phyloP scores from a whole-genome alignment of 208 protist species.

The Zelonia costaricensis region DNA sequence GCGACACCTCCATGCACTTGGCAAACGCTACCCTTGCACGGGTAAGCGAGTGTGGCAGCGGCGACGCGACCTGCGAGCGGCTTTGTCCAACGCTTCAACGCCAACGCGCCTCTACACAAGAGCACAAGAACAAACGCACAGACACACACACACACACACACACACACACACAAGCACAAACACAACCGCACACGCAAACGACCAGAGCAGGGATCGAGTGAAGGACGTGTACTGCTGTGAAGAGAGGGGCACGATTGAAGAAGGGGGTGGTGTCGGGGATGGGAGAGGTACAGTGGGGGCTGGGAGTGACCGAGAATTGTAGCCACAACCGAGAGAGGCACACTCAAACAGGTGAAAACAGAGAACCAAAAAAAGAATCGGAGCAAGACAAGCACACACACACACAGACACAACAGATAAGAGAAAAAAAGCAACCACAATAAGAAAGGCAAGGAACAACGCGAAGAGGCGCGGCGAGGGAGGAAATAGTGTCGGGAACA shows the following conservation, averaged over 20 bases:
- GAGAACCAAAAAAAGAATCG: neutral
- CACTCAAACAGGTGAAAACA: too few species aligned
- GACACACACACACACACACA: constrained; percentile 1
- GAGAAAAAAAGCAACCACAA: neutral
- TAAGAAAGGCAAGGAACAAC: too few species aligned
- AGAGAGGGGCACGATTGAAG: neutral
- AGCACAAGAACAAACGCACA: neutral
- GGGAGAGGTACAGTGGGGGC: neutral
- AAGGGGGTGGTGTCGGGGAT: neutral
- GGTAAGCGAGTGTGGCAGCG: too few species aligned
- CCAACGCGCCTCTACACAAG: neutral
- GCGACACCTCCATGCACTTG: neutral
- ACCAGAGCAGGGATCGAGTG: too few species aligned
- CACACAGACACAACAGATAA: neutral
- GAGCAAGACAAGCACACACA: neutral
- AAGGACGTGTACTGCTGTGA: too few species aligned
- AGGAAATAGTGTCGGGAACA: too few species aligned
- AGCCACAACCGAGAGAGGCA: neutral
- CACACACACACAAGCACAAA: constrained; percentile 3
- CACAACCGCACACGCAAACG: neutral
- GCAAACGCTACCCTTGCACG: too few species aligned
- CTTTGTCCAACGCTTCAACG: too few species aligned
- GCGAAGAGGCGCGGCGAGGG: too few species aligned
- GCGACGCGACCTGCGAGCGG: too few species aligned
- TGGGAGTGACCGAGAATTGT: too few species aligned